Percentiles rank a stretch among this genome's conserved stretches.
These are phyloP conservation scores for Cyclotella baltica DNA, from an alignment of 108 stramenopile species.

Conservation along the genomic window DNA sequence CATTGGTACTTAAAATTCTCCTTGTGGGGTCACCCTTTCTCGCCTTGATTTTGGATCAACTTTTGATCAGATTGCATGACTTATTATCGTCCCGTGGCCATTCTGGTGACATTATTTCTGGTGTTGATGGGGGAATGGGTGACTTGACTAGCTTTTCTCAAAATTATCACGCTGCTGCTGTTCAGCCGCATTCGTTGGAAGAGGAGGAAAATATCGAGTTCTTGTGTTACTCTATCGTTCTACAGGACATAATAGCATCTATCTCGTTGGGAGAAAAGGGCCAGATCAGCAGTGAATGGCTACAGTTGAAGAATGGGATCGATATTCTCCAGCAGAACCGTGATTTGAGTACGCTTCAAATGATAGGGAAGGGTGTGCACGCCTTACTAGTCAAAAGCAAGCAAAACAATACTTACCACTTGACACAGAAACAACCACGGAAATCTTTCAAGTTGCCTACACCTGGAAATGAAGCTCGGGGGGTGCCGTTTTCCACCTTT, in stretches of 20 bases:
- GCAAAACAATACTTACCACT: neutral
- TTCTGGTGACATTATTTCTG: neutral
- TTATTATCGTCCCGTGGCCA: neutral
- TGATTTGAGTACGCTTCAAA: neutral
- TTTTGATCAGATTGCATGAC: conserved; percentile 19
- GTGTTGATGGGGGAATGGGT: neutral
- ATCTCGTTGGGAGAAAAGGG: neutral
- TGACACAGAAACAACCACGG: neutral
- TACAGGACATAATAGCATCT: neutral
- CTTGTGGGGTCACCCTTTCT: conserved; percentile 15
- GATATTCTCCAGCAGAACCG: too few species aligned
- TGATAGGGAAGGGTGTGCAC: neutral
- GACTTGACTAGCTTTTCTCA: too few species aligned
- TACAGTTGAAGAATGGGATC: neutral
- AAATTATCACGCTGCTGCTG: too few species aligned
- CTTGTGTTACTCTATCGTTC: neutral
- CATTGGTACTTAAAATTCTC: neutral
- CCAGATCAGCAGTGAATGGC: conserved; percentile 7
- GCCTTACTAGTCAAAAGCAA: neutral
- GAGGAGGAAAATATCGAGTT: neutral
- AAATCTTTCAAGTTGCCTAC: neutral
- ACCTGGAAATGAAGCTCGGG: too few species aligned
- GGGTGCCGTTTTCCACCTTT: too few species aligned
- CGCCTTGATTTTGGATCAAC: conserved; percentile 21
- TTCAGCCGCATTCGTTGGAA: too few species aligned